These are phyloP conservation scores for Bertia moriformis DNA, from an alignment of 2,329 filamentous ascomycete genomes.

Conservation along the genomic window DNA sequence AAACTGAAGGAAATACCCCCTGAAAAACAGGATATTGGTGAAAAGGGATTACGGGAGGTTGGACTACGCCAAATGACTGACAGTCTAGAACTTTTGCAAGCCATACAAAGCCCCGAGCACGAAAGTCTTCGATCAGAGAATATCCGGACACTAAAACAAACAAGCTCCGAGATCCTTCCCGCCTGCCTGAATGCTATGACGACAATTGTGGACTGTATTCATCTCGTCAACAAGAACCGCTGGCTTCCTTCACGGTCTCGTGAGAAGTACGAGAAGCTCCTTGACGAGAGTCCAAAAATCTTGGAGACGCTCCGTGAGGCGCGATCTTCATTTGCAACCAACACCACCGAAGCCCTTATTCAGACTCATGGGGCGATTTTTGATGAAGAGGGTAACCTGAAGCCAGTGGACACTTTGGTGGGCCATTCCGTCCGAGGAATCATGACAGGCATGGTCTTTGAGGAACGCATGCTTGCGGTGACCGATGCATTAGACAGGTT, in stretches of 20 bases:
- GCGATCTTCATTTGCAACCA: conserved; percentile 8
- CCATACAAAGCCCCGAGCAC: conserved; percentile 20
- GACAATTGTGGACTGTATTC: neutral
- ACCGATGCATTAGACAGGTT: conserved; percentile 15
- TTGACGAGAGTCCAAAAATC: conserved; percentile 9
- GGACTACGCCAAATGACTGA: conserved; percentile 12
- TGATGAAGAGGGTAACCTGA: conserved; percentile 21
- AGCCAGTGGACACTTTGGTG: conserved; percentile 8
- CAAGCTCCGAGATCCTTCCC: conserved; percentile 6
- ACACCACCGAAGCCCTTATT: conserved; percentile 24
- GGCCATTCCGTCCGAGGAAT: conserved; percentile 19
- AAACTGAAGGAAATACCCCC: conserved; percentile 2
- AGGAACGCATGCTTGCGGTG: conserved; percentile 22
- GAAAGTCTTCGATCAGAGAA: conserved; percentile 15
- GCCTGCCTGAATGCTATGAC: neutral
- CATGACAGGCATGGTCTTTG: conserved; percentile 29
- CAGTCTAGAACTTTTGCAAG: conserved; percentile 16
- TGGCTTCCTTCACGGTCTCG: neutral
- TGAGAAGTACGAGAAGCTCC: neutral
- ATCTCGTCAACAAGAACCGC: neutral
- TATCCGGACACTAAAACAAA: conserved; percentile 13
- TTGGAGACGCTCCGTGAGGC: conserved; percentile 11
- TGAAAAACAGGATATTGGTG: neutral
- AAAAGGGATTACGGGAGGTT: neutral
- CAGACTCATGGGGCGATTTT: conserved; percentile 23